phyloP scores from a whole-genome alignment of 352 stramenopile species.

The Phytophthora pini region DNA sequence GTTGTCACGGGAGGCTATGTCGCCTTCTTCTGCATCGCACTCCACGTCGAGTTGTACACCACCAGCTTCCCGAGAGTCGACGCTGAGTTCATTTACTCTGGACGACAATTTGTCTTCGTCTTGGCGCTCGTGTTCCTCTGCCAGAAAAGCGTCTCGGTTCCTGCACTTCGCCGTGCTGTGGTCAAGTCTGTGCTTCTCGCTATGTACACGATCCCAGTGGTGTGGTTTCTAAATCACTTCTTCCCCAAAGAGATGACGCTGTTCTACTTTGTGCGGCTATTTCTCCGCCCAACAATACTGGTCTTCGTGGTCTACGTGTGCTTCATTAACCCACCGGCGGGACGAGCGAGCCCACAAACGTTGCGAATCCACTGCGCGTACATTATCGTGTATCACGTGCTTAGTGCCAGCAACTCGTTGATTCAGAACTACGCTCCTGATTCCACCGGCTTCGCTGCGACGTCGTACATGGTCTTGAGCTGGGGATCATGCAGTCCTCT shows the following conservation, averaged over 20 bases:
- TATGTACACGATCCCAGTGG: conserved; percentile 52
- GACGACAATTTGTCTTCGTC: conserved; percentile 65
- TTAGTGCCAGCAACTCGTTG: conserved; percentile 31
- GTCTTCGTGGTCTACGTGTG: conserved; percentile 44
- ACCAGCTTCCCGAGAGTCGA: conserved; percentile 36
- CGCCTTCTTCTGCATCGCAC: conserved; percentile 44
- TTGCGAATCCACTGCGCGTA: conserved; percentile 46
- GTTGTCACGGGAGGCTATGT: conserved; percentile 32
- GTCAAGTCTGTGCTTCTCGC: conserved; percentile 48
- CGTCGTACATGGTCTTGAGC: conserved; percentile 28
- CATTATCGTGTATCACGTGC: conserved; percentile 34
- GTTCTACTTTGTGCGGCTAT: conserved; percentile 32
- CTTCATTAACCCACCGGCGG: conserved; percentile 37
- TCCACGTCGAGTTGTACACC: conserved; percentile 41
- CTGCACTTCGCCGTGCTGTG: conserved; percentile 50
- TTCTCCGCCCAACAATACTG: conserved; percentile 27
- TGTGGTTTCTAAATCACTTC: conserved; percentile 33
- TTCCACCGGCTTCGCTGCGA: conserved; percentile 1
- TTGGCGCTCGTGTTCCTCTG: conserved; percentile 56
- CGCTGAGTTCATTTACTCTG: conserved; percentile 48
- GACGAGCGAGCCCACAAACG: conserved; percentile 31
- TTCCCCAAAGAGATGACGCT: conserved; percentile 13
- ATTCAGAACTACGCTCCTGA: conserved; percentile 20
- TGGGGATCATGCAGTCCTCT: conserved; percentile 44
- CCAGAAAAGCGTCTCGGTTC: conserved; percentile 71